phyloP scores from a whole-genome alignment of 2,329 filamentous ascomycete species.

The Camillea tinctor region DNA sequence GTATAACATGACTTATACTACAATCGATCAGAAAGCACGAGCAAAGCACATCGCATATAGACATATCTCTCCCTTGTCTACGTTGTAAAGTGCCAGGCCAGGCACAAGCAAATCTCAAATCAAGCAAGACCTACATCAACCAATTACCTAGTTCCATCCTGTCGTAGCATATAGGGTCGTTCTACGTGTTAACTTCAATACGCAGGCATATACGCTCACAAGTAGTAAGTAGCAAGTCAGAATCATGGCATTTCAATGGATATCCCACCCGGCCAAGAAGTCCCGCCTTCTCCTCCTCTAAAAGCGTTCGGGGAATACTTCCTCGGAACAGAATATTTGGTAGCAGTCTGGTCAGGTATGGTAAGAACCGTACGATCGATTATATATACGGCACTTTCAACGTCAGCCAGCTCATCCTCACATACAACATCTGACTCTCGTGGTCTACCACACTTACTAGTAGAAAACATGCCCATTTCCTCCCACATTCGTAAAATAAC shows the following conservation, averaged over 20 bases:
- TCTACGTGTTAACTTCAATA: no score
- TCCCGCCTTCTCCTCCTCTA: no score
- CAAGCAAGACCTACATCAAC: no score
- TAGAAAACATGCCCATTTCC: slow-evolving; percentile 33
- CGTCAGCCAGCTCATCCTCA: slow-evolving; percentile 6
- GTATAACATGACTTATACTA: no score
- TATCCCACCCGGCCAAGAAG: background rate
- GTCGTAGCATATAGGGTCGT: no score
- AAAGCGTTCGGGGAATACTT: background rate
- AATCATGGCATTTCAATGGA: background rate
- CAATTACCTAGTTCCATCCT: no score
- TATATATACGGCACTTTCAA: slow-evolving; percentile 14
- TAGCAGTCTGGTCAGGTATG: background rate
- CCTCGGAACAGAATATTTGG: background rate
- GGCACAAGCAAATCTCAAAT: no score
- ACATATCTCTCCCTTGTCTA: no score
- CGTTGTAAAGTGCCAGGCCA: no score
- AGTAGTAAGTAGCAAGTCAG: background rate
- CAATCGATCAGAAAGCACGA: no score
- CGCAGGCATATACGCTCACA: background rate
- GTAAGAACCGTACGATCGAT: slow-evolving; percentile 1
- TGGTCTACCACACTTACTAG: slow-evolving; percentile 21
- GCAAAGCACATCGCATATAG: no score
- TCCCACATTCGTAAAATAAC: slow-evolving; percentile 23
- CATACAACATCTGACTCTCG: background rate